These are phyloP conservation scores for Lasiodiplodia sp. DNA, from an alignment of 2,329 filamentous ascomycete genomes.

Conservation along the genomic window DNA sequence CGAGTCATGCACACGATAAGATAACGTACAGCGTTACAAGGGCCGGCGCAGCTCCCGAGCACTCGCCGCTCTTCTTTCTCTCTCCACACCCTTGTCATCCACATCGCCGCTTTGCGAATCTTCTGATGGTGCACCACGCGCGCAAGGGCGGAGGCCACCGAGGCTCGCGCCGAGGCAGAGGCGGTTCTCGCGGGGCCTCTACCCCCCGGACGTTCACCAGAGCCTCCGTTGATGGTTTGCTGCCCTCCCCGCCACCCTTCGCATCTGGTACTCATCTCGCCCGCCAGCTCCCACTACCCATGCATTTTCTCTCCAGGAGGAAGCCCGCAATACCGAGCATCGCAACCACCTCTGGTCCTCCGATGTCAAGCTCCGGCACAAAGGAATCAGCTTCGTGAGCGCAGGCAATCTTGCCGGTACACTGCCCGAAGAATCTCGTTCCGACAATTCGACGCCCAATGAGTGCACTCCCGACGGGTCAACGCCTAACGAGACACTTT, in stretches of 20 bases:
- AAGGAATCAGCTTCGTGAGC: slow-evolving; percentile 66
- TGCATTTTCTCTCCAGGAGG: slow-evolving; percentile 61
- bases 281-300: slow-evolving; percentile 8
- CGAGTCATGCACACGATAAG: slow-evolving; percentile 22
- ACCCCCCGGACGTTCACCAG: background rate
- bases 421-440: slow-evolving; percentile 20
- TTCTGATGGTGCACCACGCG: slow-evolving; percentile 23
- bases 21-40: slow-evolving; percentile 8
- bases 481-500: background rate
- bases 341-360: slow-evolving; percentile 57
- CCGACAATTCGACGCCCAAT: slow-evolving; percentile 24
- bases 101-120: background rate
- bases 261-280: background rate
- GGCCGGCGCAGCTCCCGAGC: slow-evolving; percentile 11
- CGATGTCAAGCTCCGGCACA: slow-evolving; percentile 61
- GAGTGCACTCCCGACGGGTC: slow-evolving; percentile 37
- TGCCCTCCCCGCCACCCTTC: background rate
- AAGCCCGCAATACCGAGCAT: slow-evolving; percentile 64
- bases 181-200: slow-evolving; percentile 3
- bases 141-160: slow-evolving; percentile 22
- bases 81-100: slow-evolving; percentile 1
- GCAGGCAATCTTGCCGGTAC: slow-evolving; percentile 55
- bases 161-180: slow-evolving; percentile 1
- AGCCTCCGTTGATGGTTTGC: slow-evolving; percentile 14
- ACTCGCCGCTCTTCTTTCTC: slow-evolving; percentile 13